Evolutionary conservation across 1,139 yeast species (phyloP).

Genomic region (Geotrichum histeridarum): DNA sequence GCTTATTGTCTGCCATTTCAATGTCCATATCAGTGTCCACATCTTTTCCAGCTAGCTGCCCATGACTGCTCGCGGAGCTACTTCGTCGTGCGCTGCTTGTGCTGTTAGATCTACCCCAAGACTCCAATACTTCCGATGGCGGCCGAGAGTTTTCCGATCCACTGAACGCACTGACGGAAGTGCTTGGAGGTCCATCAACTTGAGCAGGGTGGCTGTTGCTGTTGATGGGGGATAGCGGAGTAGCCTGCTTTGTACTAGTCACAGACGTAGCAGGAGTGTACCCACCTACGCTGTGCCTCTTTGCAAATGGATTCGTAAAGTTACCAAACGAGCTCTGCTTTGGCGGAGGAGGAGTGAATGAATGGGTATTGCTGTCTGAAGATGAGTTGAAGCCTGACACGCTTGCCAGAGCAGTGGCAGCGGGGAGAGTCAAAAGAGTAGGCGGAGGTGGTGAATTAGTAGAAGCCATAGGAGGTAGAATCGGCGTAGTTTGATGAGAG

Average conservation of each 20-base stretch:
- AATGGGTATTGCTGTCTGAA: not conserved
- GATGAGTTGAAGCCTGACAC: not conserved
- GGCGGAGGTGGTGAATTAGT: conserved; percentile 13
- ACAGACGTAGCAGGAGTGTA: not conserved
- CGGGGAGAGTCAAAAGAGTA: conserved; percentile 10
- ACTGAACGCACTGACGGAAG: not conserved
- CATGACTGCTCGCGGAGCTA: conserved; percentile 8
- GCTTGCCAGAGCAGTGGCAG: conserved; percentile 8
- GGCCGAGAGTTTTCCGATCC: conserved; percentile 8
- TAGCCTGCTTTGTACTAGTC: not conserved
- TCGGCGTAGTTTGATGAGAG: conserved; percentile 3
- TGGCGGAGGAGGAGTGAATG: not conserved
- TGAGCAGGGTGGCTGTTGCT: not conserved
- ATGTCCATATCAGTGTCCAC: not conserved
- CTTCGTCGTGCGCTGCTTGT: conserved; percentile 12
- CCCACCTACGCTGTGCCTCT: conserved; percentile 9
- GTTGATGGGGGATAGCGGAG: conserved; percentile 1
- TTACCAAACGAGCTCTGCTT: not conserved
- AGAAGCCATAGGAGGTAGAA: not conserved
- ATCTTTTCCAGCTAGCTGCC: not conserved
- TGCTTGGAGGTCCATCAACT: not conserved
- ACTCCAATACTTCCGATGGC: conserved; percentile 12
- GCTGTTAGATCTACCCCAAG: conserved; percentile 8
- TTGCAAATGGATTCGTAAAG: conserved; percentile 8
- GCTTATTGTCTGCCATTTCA: not conserved